phyloP scores from a whole-genome alignment of 345 rosid genomes.

The Balakata baccata region DNA sequence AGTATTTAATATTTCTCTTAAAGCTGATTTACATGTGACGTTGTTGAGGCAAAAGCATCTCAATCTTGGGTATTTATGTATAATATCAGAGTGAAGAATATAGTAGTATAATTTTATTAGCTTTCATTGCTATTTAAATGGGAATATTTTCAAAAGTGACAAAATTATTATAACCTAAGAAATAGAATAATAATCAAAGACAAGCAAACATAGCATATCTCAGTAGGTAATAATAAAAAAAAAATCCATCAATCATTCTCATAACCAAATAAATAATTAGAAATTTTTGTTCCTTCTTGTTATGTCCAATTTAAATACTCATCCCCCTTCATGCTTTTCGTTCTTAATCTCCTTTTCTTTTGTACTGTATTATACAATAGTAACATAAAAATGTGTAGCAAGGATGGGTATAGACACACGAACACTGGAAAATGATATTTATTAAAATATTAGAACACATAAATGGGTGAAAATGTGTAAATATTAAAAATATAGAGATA shows the following conservation, averaged over 20 bases:
- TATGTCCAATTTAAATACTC: slow-evolving; percentile 31
- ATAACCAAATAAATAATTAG: slow-evolving; percentile 22
- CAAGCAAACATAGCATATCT: slow-evolving; percentile 35
- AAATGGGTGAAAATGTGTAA: no score
- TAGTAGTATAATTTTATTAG: neutral
- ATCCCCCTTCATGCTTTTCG: slow-evolving; percentile 47
- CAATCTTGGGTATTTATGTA: neutral
- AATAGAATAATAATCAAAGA: slow-evolving; percentile 25
- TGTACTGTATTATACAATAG: slow-evolving; percentile 34
- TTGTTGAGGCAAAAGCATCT: neutral
- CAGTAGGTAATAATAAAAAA: slow-evolving; percentile 43
- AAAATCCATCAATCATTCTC: slow-evolving; percentile 44
- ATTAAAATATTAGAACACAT: no score
- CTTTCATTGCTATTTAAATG: neutral
- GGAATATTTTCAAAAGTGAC: slow-evolving; percentile 8
- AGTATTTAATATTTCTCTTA: no score
- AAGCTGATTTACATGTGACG: neutral
- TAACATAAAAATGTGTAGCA: no score
- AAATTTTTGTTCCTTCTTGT: neutral
- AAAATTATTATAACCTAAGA: neutral
- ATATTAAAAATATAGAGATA: no score
- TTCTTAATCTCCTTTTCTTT: slow-evolving; percentile 11
- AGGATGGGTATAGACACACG: no score
- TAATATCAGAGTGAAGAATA: neutral
- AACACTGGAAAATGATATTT: no score